A percentile compares a stretch with the other conserved stretches of the same genome.
Conservation (phyloP, 108 stramenopile species). For the Nitzschia inconspicua region DNA sequence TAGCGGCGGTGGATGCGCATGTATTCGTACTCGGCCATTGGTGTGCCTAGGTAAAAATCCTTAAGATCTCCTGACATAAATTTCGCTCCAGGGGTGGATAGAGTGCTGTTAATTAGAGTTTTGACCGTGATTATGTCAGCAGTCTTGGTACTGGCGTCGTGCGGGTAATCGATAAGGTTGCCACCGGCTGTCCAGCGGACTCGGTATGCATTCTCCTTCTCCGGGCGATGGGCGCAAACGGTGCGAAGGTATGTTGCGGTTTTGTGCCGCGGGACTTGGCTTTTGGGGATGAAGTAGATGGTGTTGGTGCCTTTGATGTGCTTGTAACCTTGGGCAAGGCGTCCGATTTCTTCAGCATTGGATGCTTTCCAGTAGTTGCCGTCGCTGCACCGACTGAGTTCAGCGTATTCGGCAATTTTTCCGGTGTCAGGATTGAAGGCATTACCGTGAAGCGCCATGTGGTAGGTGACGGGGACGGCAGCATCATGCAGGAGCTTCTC, state of each 20-base stretch:
- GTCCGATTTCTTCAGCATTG: conserved; percentile 25
- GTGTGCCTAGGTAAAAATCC: conserved; percentile 33
- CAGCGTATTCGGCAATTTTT: conserved; percentile 25
- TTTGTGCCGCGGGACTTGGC: conserved; percentile 11
- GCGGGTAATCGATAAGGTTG: conserved; percentile 20
- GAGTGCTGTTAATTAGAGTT: conserved; percentile 22
- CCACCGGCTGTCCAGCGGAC: conserved; percentile 27
- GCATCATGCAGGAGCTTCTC: neutral
- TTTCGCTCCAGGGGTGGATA: conserved; percentile 17
- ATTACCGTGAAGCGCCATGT: conserved; percentile 14
- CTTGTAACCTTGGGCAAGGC: conserved; percentile 31
- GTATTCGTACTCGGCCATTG: conserved; percentile 32
- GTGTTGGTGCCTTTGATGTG: conserved; percentile 14
- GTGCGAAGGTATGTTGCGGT: conserved; percentile 26
- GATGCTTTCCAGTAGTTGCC: conserved; percentile 12
- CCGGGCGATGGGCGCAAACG: conserved; percentile 12
- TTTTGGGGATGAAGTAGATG: conserved; percentile 21
- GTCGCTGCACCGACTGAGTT: conserved; percentile 8
- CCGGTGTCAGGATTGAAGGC: conserved; percentile 28
- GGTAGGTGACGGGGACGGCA: neutral
- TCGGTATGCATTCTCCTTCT: conserved; percentile 10
- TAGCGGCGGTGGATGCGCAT: conserved; percentile 24
- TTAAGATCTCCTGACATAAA: conserved; percentile 28
- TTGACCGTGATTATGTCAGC: conserved; percentile 33
- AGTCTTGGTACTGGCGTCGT: conserved; percentile 21